Percentiles rank a stretch among this genome's conserved stretches.
These are phyloP conservation scores for Globisporangium polare DNA, from an alignment of 352 stramenopile genomes.

Conservation along the genomic window DNA sequence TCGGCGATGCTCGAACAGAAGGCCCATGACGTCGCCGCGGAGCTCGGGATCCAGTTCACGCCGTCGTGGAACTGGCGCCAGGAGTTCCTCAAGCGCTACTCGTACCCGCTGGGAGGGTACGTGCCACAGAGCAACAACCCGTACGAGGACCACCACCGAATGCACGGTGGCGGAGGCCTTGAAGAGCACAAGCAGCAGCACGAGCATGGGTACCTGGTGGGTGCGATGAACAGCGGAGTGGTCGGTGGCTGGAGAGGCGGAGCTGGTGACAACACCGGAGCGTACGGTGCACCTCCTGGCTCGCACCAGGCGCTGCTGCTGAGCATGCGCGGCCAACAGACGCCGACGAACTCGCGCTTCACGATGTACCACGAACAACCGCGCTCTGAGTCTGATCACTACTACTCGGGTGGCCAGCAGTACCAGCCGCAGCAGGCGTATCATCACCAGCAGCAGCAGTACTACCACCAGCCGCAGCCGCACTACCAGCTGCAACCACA, in stretches of 20 bases:
- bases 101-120: conserved; percentile 12
- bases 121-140: conserved; percentile 1
- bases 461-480: conserved; percentile 3
- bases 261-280: neutral
- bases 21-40: conserved; percentile 9
- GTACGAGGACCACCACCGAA: conserved; percentile 5
- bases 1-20: conserved; percentile 15
- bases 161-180: neutral
- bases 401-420: neutral
- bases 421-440: neutral
- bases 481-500: conserved; percentile 1
- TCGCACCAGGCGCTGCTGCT: conserved; percentile 15
- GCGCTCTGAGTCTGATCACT: neutral
- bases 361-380: conserved; percentile 13
- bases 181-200: conserved; percentile 14
- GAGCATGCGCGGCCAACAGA: conserved; percentile 9
- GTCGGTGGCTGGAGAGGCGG: neutral
- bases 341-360: conserved; percentile 7
- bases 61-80: conserved; percentile 17
- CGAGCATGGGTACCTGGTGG: conserved; percentile 7
- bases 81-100: conserved; percentile 18
- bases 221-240: neutral
- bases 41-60: conserved; percentile 12
- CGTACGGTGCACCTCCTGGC: conserved; percentile 10
- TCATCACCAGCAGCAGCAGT: neutral